These are phyloP conservation scores for Waltergamsia citrina DNA, from an alignment of 2,329 filamentous ascomycete genomes.

Conservation along the genomic window DNA sequence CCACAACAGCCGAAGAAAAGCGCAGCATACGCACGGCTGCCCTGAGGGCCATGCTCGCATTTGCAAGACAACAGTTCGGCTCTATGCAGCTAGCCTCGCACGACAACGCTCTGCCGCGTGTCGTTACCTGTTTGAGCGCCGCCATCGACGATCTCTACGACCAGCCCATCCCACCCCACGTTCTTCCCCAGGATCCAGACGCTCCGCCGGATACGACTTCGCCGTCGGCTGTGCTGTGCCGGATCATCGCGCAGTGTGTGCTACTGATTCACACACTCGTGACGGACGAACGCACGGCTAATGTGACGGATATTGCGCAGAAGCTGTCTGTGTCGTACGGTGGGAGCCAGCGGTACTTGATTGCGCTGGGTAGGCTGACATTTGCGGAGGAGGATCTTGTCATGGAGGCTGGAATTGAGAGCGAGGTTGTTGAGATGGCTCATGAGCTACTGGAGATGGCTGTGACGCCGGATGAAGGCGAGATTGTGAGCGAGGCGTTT, in stretches of 20 bases:
- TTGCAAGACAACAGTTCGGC: constrained; percentile 54
- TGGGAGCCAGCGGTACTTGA: constrained; percentile 71
- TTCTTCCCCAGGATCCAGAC: constrained; percentile 14
- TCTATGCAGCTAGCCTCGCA: constrained; percentile 58
- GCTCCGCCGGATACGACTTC: constrained; percentile 7
- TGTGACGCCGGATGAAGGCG: constrained; percentile 64
- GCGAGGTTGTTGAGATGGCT: constrained; percentile 71
- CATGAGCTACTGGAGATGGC: constrained; percentile 72
- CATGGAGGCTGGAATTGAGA: constrained; percentile 66
- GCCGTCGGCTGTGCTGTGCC: constrained; percentile 23
- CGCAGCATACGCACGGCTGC: constrained; percentile 34
- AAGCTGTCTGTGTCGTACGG: constrained; percentile 64
- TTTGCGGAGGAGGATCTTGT: constrained; percentile 73
- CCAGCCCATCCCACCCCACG: constrained; percentile 32
- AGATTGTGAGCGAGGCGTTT: constrained; percentile 32
- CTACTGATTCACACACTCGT: constrained; percentile 42
- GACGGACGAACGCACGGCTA: constrained; percentile 34
- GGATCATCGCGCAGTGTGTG: constrained; percentile 38
- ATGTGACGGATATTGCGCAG: constrained; percentile 50
- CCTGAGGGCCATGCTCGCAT: constrained; percentile 46
- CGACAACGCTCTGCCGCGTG: constrained; percentile 58
- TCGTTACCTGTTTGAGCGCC: constrained; percentile 54
- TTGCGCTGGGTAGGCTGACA: constrained; percentile 73
- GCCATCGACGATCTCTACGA: constrained; percentile 71
- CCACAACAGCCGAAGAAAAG: constrained; percentile 25